Evolutionary conservation across 2,329 filamentous ascomycete species (phyloP).

Genomic region (Cladosporium oxysporum): DNA sequence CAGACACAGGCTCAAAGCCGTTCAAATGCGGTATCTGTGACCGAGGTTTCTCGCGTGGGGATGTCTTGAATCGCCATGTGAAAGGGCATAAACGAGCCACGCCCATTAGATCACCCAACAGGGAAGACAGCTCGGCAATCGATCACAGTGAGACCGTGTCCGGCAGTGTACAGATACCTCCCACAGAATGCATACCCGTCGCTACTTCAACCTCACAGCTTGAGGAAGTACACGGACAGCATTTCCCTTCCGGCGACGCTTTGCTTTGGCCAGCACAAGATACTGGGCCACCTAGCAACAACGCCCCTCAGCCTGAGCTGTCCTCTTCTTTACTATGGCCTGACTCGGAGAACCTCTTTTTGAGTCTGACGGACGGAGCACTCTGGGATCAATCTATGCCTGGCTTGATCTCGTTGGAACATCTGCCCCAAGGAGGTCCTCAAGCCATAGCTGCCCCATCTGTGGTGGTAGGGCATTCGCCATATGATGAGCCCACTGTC

Average conservation of each 20-base stretch:
- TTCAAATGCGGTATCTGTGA: constrained; percentile 9
- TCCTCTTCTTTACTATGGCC: not conserved
- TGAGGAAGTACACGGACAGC: not conserved
- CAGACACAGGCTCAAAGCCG: constrained; percentile 1
- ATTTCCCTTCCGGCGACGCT: not conserved
- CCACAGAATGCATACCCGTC: not conserved
- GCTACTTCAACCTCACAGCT: not conserved
- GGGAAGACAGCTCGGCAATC: not conserved
- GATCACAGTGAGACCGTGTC: not conserved
- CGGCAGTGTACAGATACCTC: no score
- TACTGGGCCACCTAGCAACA: not conserved
- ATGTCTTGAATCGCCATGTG: constrained; percentile 10
- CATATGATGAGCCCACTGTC: constrained; percentile 3
- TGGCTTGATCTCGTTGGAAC: not conserved
- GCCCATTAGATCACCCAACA: not conserved
- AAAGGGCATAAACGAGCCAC: constrained; percentile 5
- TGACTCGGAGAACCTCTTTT: not conserved
- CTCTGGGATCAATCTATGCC: not conserved
- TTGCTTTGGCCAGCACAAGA: not conserved
- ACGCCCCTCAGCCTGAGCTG: not conserved
- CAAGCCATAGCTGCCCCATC: not conserved
- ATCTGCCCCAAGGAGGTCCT: not conserved
- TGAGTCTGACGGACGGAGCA: not conserved
- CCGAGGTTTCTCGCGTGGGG: constrained; percentile 1
- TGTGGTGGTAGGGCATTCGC: not conserved